Percentiles rank a stretch among this genome's conserved stretches.
phyloP scores from a whole-genome alignment of 169 alveolate genomes.

The Plasmodium gaboni region DNA sequence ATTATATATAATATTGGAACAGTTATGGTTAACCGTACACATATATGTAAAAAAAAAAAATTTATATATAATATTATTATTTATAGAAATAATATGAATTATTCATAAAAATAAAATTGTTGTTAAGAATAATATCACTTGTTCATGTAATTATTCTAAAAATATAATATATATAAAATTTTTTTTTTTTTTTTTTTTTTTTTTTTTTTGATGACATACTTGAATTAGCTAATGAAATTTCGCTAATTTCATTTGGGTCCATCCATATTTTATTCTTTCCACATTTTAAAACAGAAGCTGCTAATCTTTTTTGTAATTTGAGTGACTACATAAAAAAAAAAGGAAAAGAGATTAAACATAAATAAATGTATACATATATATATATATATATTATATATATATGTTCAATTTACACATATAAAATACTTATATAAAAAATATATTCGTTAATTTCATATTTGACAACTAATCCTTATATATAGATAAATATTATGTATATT shows the following conservation, averaged over 20 bases:
- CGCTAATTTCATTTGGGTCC: conserved; percentile 98
- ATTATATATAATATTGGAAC: neutral
- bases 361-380: neutral
- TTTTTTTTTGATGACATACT: conserved; percentile 84
- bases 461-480: too few relatives aligned
- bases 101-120: neutral
- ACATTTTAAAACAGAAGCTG: conserved; percentile 97
- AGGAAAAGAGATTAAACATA: neutral
- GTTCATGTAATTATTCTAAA: neutral
- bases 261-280: conserved; percentile 98
- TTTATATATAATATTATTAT: neutral
- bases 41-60: neutral
- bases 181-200: neutral
- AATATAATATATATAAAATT: neutral
- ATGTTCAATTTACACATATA: neutral
- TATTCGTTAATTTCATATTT: too few relatives aligned
- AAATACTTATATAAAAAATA: too few relatives aligned
- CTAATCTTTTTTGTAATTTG: conserved; percentile 96
- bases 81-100: neutral
- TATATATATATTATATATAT: neutral
- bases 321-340: conserved; percentile 84
- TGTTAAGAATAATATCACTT: neutral
- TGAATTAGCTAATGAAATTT: conserved; percentile 98
- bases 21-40: too few relatives aligned
- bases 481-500: too few relatives aligned